Evolutionary conservation across 345 rosid genomes (phyloP), one percentile per base, ranked within the genome.

Genomic region (Pistacia vera): DNA sequence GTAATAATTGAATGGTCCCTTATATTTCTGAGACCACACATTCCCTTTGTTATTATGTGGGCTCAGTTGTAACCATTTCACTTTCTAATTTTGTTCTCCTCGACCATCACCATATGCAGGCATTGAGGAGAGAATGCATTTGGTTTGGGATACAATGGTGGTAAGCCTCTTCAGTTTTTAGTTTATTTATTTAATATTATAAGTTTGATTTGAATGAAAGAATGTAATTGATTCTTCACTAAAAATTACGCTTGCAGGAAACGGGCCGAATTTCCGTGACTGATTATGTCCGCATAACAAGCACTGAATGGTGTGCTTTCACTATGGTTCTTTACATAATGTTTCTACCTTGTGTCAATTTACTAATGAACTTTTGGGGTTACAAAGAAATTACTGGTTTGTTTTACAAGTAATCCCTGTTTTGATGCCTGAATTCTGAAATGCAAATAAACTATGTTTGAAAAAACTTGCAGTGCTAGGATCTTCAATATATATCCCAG

Each of bases 61-160:
- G 36, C 52, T 51, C 41, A 62, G 20, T 41, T 75, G 59, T 49
- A 58, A 3, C 75, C 16, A 60, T 71, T 71, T 69, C 4, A 74
- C 38, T 63, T 71, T 46, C n/a, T 65, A 51, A 61, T 80, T 5
- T 70, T 57, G 22, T 30, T 75, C 36, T 49, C 49, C 9, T 51
- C 38, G 71, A 63, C 73, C 81, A 74, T 14, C 62, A 25, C 75
- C 75, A 30, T 64, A 68, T 80, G 41, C 66, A 95, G 97, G 98
- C 73, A 85, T 96, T 71, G 99, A 96, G 81, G 99, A 96, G 86
- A 92, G 99, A 86, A 96, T 96, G 98, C 99, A 96, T 82, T 85
- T 96, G 76, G 83, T 91, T 70, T 96, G 98, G 98, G 95, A 93
- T 80, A 87, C 91, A 0, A 87, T 96, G 97, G 99, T 96, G 97